Evolutionary conservation across 495 filamentous ascomycete genomes (phyloP).

Genomic region (Emericellopsis terricola): DNA sequence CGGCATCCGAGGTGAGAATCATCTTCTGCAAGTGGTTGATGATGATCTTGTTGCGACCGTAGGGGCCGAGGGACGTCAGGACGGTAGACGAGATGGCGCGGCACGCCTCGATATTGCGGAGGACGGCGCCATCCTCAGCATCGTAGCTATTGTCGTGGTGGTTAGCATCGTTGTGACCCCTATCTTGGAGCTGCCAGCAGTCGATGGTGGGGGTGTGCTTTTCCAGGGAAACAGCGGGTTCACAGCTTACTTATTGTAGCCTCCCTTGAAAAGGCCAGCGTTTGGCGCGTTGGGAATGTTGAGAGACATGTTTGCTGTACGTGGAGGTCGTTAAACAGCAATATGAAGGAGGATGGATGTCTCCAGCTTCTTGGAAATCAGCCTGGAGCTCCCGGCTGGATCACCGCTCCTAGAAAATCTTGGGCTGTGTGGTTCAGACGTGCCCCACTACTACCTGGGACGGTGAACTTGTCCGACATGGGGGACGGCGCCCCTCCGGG

Average conservation of each 20-base stretch:
- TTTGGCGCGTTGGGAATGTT: constrained; percentile 87
- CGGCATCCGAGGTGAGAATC: constrained; percentile 95
- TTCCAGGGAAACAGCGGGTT: constrained; percentile 10
- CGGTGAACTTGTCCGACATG: no score
- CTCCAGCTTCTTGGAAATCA: no score
- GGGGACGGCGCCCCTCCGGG: neutral
- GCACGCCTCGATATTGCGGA: constrained; percentile 98
- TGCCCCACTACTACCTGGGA: no score
- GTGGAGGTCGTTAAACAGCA: no score
- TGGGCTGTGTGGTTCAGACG: neutral
- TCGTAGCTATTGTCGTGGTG: constrained; percentile 52
- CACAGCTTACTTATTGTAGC: constrained; percentile 74
- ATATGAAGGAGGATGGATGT: no score
- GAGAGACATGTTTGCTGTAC: constrained; percentile 54
- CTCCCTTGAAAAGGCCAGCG: constrained; percentile 83
- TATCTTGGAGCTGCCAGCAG: neutral
- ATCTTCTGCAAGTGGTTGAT: constrained; percentile 99
- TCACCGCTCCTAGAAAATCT: neutral
- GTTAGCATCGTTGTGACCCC: neutral
- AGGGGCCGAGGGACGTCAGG: constrained; percentile 90
- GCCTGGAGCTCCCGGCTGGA: no score
- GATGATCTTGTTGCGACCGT: constrained; percentile 98
- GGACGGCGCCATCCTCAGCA: constrained; percentile 93
- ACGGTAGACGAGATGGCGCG: constrained; percentile 89
- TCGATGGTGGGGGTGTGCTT: constrained; percentile 5